Base-by-base conservation (phyloP, 192 early-diverging fungal species). In the Entrophospora sp. region DNA sequence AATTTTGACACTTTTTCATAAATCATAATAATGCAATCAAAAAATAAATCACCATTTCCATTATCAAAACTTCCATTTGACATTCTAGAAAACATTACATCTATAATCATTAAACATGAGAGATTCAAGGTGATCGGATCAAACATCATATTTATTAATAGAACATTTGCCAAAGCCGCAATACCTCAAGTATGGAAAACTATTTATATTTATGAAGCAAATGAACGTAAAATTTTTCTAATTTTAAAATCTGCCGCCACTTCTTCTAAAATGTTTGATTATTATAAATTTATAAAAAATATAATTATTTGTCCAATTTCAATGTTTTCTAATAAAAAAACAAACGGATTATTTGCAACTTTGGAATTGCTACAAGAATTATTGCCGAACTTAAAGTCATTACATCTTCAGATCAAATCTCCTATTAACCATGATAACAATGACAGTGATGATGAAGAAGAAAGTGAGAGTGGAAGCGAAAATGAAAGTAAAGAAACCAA, bases 251-350 rank as follows among this genome's bases (percentile, higher is more conserved):
- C n/a, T n/a, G n/a, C n/a, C 24, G 3, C 61, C 16, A 9, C 51
- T 4, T 9, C 38, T 7, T 5, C 20, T 3, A 27, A 66, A 43
- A 55, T 53, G 51, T 66, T 55, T 43, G 31, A 66, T 49, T 66
- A 66, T 42, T 6, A 20, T 28, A 22, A 5, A 2, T 20, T 66
- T 22, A 35, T 66, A 42, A 32, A 24, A 42, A 66, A 36, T 4
- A 18, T 66, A n/a, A 66, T 34, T 9, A 55, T 66, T 27, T 66
- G 49, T 55, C 64, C 64, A n/a, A 31, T 66, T 12, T 66, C 64
- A 27, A 66, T 66, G 24, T n/a, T n/a, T n/a, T 66, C 64, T n/a
- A 18, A 43, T 40, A 66, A 55, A 36, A 66, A 42, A 0, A 27
- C 62, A 5, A 46, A 46, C 13, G 64, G 64, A 5, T 66, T 66